These are phyloP conservation scores for Rhynchosporium agropyri DNA, from an alignment of 2,329 filamentous ascomycete genomes.

Conservation along the genomic window DNA sequence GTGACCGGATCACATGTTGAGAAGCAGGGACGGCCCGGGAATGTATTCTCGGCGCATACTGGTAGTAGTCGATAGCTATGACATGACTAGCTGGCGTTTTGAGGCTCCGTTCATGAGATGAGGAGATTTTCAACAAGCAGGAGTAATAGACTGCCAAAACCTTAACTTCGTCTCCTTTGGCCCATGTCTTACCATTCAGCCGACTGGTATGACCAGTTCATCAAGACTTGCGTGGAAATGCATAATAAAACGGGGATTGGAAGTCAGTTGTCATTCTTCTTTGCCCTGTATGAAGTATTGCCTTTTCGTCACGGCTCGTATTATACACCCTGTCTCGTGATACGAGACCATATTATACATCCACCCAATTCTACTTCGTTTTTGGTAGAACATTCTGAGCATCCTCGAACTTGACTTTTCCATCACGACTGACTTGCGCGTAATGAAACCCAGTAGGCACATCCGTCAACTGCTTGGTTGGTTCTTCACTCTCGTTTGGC, in stretches of 20 bases:
- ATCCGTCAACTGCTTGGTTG: slow-evolving; percentile 41
- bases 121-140: not conserved
- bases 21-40: slow-evolving; percentile 3
- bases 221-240: not conserved
- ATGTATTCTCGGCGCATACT: not conserved
- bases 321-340: not conserved
- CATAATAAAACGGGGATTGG: not conserved
- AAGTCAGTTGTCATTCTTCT: slow-evolving; percentile 1
- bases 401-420: slow-evolving; percentile 54
- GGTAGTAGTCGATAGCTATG: too few relatives aligned
- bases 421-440: slow-evolving; percentile 59
- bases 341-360: slow-evolving; percentile 2
- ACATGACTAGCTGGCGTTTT: not conserved
- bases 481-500: slow-evolving; percentile 42
- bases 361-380: not conserved
- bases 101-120: not conserved
- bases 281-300: not conserved
- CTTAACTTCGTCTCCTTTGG: not conserved
- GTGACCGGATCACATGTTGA: slow-evolving; percentile 6
- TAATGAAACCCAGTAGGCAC: slow-evolving; percentile 54
- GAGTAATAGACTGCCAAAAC: not conserved
- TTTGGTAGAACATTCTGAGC: slow-evolving; percentile 19
- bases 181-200: not conserved
- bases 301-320: not conserved
- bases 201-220: not conserved